Conservation (phyloP, 1,284 basidiomycete genomes). For the Cryptococcus floricola region DNA sequence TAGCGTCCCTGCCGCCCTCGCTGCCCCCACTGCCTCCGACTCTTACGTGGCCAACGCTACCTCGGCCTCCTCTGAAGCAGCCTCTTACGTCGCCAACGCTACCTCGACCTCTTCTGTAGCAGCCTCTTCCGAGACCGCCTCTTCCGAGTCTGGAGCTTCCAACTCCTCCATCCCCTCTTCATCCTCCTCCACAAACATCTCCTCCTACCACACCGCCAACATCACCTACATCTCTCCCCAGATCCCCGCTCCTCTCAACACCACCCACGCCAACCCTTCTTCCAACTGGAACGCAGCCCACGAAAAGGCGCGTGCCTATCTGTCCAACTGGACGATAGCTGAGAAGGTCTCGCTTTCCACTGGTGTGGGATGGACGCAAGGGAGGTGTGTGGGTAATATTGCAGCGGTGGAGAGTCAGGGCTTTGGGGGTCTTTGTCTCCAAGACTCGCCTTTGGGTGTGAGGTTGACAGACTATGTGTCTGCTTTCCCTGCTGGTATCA, state of each 20-base stretch:
- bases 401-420: constrained; percentile 58
- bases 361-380: constrained; percentile 46
- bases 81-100: no score
- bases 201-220: neutral
- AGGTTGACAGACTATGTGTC: constrained; percentile 61
- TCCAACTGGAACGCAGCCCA: constrained; percentile 31
- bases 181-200: no score
- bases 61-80: no score
- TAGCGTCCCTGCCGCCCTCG: no score
- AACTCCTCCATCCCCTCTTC: no score
- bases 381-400: constrained; percentile 65
- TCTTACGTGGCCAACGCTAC: no score
- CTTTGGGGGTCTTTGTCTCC: constrained; percentile 66
- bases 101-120: no score
- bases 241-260: constrained; percentile 6
- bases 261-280: constrained; percentile 6
- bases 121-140: no score
- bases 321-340: constrained; percentile 49
- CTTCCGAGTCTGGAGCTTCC: no score
- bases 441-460: constrained; percentile 57
- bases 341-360: constrained; percentile 53
- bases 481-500: constrained; percentile 69
- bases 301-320: constrained; percentile 40
- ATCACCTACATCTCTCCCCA: constrained; percentile 9
- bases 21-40: no score